These are phyloP conservation scores for Sporothrix mexicana DNA, from an alignment of 2,329 filamentous ascomycete genomes.

Conservation along the genomic window DNA sequence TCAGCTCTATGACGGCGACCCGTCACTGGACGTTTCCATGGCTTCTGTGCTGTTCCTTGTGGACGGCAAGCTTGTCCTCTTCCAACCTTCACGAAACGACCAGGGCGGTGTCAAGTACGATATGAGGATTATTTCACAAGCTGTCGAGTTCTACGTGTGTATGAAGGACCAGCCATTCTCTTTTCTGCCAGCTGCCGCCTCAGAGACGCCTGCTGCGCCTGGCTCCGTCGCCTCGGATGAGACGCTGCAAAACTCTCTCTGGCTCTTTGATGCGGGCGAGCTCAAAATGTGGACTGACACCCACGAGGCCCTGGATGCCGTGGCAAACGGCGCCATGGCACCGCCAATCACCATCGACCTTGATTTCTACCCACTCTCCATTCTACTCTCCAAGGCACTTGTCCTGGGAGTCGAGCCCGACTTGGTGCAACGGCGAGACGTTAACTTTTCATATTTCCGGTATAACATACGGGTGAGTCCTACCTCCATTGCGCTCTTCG, in stretches of 20 bases:
- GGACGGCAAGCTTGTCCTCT: constrained; percentile 90
- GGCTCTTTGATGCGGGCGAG: constrained; percentile 89
- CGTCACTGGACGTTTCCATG: constrained; percentile 91
- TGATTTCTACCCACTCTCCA: constrained; percentile 95
- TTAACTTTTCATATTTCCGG: constrained; percentile 87
- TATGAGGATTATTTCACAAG: constrained; percentile 95
- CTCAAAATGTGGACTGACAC: constrained; percentile 90
- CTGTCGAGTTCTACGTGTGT: constrained; percentile 92
- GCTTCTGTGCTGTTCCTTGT: constrained; percentile 96
- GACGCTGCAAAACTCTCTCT: constrained; percentile 82
- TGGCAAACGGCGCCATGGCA: constrained; percentile 71
- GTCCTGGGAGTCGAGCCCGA: constrained; percentile 91
- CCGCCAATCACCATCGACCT: constrained; percentile 76
- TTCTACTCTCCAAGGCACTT: constrained; percentile 87
- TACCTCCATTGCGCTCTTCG: neutral
- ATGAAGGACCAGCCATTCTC: constrained; percentile 80
- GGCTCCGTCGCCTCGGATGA: constrained; percentile 41
- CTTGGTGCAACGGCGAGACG: constrained; percentile 87
- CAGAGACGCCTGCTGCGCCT: neutral
- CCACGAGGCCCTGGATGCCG: constrained; percentile 77
- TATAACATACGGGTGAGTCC: constrained; percentile 80
- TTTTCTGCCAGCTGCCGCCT: constrained; percentile 17
- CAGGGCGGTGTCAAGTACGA: constrained; percentile 92
- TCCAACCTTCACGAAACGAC: constrained; percentile 84
- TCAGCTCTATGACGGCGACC: constrained; percentile 88